phyloP scores from a whole-genome alignment of 2,329 filamentous ascomycete genomes.

The Arthrocladium fulminans region DNA sequence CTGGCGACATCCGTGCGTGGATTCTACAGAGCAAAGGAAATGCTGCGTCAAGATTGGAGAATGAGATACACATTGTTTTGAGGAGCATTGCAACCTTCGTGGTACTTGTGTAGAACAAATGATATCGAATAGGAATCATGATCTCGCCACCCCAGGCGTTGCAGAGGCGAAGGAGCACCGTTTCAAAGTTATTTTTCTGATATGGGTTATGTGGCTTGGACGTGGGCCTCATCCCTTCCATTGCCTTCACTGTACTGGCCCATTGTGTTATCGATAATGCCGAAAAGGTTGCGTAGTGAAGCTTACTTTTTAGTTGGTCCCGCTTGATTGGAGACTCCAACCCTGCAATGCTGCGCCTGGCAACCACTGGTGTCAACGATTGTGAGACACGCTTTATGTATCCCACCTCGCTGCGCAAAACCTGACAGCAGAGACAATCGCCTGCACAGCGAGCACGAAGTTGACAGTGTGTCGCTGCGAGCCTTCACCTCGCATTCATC shows the following conservation, averaged over 20 bases:
- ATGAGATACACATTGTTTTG: too few relatives aligned
- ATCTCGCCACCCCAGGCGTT: background rate
- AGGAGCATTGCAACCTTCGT: too few relatives aligned
- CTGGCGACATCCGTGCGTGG: background rate
- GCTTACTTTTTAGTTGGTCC: background rate
- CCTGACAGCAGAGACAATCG: background rate
- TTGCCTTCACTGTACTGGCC: background rate
- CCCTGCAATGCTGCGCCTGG: background rate
- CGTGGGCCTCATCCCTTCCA: background rate
- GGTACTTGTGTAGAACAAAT: too few relatives aligned
- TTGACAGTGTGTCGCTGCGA: background rate
- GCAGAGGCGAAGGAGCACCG: background rate
- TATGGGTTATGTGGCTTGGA: background rate
- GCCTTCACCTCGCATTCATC: background rate
- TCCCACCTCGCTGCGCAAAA: background rate
- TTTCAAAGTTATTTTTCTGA: background rate
- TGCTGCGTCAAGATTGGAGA: too few relatives aligned
- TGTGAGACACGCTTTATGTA: slow-evolving; percentile 2
- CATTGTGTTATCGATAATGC: background rate
- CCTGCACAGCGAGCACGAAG: background rate
- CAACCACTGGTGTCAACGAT: background rate
- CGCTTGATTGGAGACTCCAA: background rate
- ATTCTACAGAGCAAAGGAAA: background rate
- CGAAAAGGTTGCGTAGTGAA: background rate
- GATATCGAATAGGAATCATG: too few relatives aligned